These are phyloP conservation scores for Beta lomatogona DNA, from an alignment of 179 eudicot genomes.

Conservation along the genomic window DNA sequence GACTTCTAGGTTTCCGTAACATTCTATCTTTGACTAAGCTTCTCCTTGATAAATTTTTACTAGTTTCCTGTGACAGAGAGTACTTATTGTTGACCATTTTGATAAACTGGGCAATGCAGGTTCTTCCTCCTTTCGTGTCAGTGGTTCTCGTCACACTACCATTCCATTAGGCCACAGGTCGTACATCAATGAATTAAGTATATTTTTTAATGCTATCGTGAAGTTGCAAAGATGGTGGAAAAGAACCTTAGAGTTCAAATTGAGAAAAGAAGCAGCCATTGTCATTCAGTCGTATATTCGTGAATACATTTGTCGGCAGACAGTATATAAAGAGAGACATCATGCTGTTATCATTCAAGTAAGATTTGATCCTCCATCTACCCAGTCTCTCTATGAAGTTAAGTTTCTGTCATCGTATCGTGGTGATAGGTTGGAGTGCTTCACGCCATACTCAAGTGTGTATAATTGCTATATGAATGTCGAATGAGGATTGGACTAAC, in stretches of 20 bases:
- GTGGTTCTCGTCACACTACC: slow-evolving; percentile 18
- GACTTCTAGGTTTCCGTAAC: slow-evolving; percentile 55
- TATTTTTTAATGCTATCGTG: slow-evolving; percentile 46
- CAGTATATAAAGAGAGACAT: slow-evolving; percentile 37
- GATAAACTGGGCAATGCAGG: slow-evolving; percentile 23
- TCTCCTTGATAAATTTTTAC: background rate
- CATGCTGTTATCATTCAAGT: slow-evolving; percentile 63
- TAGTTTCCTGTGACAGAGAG: background rate
- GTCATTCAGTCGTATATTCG: slow-evolving; percentile 70
- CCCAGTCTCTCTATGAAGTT: background rate
- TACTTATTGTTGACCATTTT: slow-evolving; percentile 17
- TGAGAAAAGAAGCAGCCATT: slow-evolving; percentile 46
- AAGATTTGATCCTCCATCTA: slow-evolving; percentile 25
- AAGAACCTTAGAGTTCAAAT: slow-evolving; percentile 33
- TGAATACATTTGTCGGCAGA: slow-evolving; percentile 52
- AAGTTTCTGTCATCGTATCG: background rate
- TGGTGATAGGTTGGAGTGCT: background rate
- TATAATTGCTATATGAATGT: no score
- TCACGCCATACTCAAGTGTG: no score
- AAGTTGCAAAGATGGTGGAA: slow-evolving; percentile 94
- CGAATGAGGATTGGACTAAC: background rate
- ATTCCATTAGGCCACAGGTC: slow-evolving; percentile 22
- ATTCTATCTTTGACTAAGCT: slow-evolving; percentile 1
- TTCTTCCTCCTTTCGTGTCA: slow-evolving; percentile 32
- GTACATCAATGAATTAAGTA: slow-evolving; percentile 38